Conservation (phyloP, 1,139 yeast species). For the Yamadazyma kanchanaburiensis region DNA sequence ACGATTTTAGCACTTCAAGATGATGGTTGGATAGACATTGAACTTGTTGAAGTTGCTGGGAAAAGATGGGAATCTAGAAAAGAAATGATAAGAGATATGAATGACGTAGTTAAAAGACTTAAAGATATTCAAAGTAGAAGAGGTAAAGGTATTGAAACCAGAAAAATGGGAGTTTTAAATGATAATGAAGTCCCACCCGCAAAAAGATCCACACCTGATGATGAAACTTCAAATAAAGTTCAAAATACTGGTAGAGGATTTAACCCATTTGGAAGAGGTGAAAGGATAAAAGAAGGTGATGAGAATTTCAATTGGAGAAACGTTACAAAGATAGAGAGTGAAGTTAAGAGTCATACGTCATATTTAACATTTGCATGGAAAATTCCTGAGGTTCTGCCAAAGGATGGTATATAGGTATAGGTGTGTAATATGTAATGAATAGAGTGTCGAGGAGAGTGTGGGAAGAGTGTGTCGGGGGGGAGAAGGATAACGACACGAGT, state of each 20-base stretch:
- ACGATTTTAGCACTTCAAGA: slow-evolving; percentile 72
- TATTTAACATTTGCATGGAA: slow-evolving; percentile 80
- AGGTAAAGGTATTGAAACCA: slow-evolving; percentile 65
- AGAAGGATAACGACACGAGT: too few relatives aligned
- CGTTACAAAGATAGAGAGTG: slow-evolving; percentile 78
- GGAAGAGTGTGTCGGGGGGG: too few relatives aligned
- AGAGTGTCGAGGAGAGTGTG: too few relatives aligned
- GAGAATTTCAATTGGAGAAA: slow-evolving; percentile 72
- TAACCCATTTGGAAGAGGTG: slow-evolving; percentile 90
- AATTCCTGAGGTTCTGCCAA: slow-evolving; percentile 5
- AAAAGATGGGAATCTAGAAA: slow-evolving; percentile 89
- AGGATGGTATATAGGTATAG: not conserved
- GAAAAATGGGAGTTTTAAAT: slow-evolving; percentile 27
- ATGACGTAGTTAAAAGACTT: slow-evolving; percentile 77
- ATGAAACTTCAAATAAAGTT: slow-evolving; percentile 15
- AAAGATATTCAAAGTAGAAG: slow-evolving; percentile 78
- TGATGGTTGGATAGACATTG: slow-evolving; percentile 84
- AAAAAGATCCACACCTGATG: slow-evolving; percentile 15
- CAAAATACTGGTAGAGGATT: slow-evolving; percentile 53
- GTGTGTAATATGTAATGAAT: too few relatives aligned
- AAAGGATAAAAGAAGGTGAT: slow-evolving; percentile 84
- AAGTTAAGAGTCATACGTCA: slow-evolving; percentile 90
- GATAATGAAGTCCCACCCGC: slow-evolving; percentile 15
- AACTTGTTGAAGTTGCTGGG: slow-evolving; percentile 90
- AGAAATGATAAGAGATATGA: slow-evolving; percentile 77